Percentiles rank a stretch among this genome's conserved stretches.
Evolutionary conservation across 108 stramenopile species (phyloP).

Genomic region (Parmales sp.): DNA sequence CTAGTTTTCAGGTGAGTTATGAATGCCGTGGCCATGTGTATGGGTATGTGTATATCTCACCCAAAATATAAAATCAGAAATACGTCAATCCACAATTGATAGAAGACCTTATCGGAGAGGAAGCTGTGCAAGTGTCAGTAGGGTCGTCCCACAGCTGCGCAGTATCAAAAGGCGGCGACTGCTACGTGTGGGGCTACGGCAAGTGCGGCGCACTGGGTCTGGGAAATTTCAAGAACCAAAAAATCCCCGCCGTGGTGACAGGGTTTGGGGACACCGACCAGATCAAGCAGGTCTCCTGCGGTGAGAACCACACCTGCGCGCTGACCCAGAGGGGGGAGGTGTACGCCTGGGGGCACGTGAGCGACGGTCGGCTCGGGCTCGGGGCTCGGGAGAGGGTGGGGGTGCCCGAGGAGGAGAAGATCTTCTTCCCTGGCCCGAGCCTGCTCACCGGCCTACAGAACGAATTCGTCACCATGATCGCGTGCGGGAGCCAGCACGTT

Average conservation of each 20-base stretch:
- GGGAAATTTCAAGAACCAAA: constrained; percentile 24
- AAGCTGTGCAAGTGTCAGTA: constrained; percentile 36
- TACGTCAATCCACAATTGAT: constrained; percentile 44
- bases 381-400: constrained; percentile 30
- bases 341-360: constrained; percentile 45
- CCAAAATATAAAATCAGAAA: constrained; percentile 16
- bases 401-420: constrained; percentile 17
- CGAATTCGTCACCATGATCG: constrained; percentile 31
- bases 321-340: constrained; percentile 21
- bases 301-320: constrained; percentile 39
- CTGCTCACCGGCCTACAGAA: constrained; percentile 24
- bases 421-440: constrained; percentile 33
- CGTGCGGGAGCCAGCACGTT: constrained; percentile 57
- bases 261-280: constrained; percentile 23
- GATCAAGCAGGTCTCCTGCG: constrained; percentile 26
- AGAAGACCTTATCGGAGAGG: constrained; percentile 47
- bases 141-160: constrained; percentile 45
- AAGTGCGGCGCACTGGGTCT: constrained; percentile 45
- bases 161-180: constrained; percentile 30
- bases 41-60: background rate
- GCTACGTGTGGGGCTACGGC: constrained; percentile 53
- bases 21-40: background rate
- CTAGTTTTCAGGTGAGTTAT: background rate
- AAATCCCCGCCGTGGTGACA: constrained; percentile 19
- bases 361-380: constrained; percentile 37